Percentiles rank a stretch among this genome's conserved stretches.
Conservation (phyloP, 225 moss, liverwort and hornwort species). For the Sphagnum tenellum region DNA sequence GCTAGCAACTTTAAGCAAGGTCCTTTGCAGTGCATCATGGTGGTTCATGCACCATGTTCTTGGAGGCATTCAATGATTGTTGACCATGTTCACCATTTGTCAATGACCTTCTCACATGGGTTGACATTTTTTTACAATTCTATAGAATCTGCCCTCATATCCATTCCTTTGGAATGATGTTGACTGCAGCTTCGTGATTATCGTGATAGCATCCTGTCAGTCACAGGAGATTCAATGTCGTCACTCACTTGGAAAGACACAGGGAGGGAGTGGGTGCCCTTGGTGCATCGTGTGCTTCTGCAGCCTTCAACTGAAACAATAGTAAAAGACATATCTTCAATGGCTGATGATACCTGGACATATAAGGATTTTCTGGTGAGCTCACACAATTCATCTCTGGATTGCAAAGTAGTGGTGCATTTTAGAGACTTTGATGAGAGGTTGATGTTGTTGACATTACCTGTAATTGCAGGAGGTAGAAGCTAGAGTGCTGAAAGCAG, state of each 20-base stretch:
- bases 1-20: too few relatives aligned
- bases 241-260: constrained; percentile 38
- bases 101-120: too few relatives aligned
- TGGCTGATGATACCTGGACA: constrained; percentile 89
- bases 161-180: too few relatives aligned
- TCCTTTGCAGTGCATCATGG: too few relatives aligned
- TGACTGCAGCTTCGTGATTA: constrained; percentile 84
- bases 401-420: neutral
- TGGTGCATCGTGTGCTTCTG: constrained; percentile 61
- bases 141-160: too few relatives aligned
- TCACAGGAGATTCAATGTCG: constrained; percentile 22
- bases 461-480: constrained; percentile 67
- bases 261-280: constrained; percentile 52
- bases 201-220: constrained; percentile 50
- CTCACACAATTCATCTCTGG: neutral
- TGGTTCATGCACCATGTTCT: too few relatives aligned
- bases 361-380: constrained; percentile 82
- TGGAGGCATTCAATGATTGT: too few relatives aligned
- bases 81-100: too few relatives aligned
- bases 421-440: neutral
- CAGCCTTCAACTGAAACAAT: constrained; percentile 81
- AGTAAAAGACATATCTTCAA: constrained; percentile 73
- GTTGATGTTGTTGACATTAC: neutral
- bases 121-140: too few relatives aligned
- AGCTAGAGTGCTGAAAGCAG: constrained; percentile 76